Evolutionary conservation across 202 grass and related monocot species (phyloP), one percentile per base, ranked within the genome.

Genomic region (Brachypodium distachyon): DNA sequence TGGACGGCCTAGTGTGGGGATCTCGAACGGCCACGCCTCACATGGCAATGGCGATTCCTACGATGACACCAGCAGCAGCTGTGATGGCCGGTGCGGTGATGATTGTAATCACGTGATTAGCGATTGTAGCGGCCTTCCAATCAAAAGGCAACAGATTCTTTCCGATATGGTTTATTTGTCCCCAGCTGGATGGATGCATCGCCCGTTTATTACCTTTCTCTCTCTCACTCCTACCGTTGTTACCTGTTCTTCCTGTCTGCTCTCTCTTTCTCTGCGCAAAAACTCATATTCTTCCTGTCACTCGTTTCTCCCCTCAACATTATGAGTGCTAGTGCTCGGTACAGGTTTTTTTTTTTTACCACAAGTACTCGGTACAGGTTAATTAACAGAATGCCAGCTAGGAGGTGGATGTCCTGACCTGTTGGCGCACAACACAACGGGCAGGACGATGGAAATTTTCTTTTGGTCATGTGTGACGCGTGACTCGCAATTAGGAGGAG

Each of bases 121-220:
- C 28, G 28, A 55, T 26, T 55, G 62, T 76, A 69, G n/a, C n/a
- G n/a, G n/a, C 29, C 39, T 49, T 12, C 40, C 72, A 68, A 32
- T 67, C 25, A 76, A 40, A n/a, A 50, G n/a, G 72, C 61, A 69
- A 69, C 12, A 41, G 40, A 83, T 83, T 69, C 31, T 76, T 83
- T 83, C 37, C 37, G 61, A 11, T 44, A 2, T 48, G 50, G 39
- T 4, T 34, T n/a, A 21, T 9, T 46, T 33, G 50, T 46, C 77
- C 39, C 13, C 27, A 34, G 48, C 70, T 66, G 36, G 48, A 36
- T 27, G 7, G 0, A 0, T 3, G 25, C 4, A 25, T 3, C 44
- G 23, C 26, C 62, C 21, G 12, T 26, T 39, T n/a, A n/a, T 41
- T 43, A 73, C 58, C 36, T 81, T 73, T 64, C 43, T 5, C n/a